Base-by-base conservation (phyloP, 805 yeast genomes). In the Lachancea lanzarotensis region DNA sequence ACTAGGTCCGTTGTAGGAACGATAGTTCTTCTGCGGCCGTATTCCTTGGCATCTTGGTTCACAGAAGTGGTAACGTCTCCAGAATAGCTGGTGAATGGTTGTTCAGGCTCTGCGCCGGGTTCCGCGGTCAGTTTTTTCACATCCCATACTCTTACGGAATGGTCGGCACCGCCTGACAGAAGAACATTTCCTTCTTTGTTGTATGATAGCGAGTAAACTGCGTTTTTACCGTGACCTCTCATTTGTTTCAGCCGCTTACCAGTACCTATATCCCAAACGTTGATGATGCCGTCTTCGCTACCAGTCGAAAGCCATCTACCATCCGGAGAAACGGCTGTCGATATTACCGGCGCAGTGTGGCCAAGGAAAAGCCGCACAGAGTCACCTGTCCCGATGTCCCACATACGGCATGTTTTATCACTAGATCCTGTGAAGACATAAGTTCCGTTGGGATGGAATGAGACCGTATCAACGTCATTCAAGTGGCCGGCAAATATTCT, bases 401-500 rank as follows among this genome's bases (percentile, higher is more conserved):
- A 93, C 97, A 93, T 90, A 51, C 98, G 75, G 59, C 95, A 84
- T 0, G 98, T 88, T 67, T 89, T 88, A 67, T 93, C 99, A 51
- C 90, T 79, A 5, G 96, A 87, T 6, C 98, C 99, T 0, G 98
- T 91, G 59, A 93, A 82, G 6, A 93, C 81, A 62, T 93, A 93
- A 40, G 90, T 84, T 8, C 96, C 90, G 64, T 93, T 93, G 20
- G 98, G 98, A 68, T 93, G 98, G 76, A 91, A 93, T 40, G 81
- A 82, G 31, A 91, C 95, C 53, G 91, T 81, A 61, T 93, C 98
- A 32, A 93, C 98, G 68, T 93, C 99, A 57, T 88, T 85, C 56
- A 90, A 75, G 67, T 93, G 99, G 0, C 99, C 99, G 0, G 98
- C 98, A 71, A 93, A 91, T 20, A 93, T 86, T 54, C 98, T 74